phyloP scores from a whole-genome alignment of 495 filamentous ascomycete genomes.

The Penicillium cosmopolitanum region DNA sequence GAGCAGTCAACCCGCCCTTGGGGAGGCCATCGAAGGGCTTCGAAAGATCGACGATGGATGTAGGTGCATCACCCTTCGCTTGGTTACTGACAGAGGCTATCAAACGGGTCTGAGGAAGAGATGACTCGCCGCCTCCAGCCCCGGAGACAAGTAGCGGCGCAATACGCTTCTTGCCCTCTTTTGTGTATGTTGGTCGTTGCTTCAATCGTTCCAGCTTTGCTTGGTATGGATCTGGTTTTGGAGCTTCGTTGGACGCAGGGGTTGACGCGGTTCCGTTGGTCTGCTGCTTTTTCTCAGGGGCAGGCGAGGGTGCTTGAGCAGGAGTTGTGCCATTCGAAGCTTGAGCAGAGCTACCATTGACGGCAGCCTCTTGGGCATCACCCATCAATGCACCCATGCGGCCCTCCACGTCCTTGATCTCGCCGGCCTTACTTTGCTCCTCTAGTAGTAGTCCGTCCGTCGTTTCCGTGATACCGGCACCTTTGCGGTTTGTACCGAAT shows the following conservation, averaged over 20 bases:
- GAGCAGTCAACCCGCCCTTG: conserved; percentile 79
- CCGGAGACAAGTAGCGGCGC: conserved; percentile 89
- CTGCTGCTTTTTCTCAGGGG: conserved; percentile 47
- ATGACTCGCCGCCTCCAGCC: conserved; percentile 77
- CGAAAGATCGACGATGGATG: conserved; percentile 85
- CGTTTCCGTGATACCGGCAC: conserved; percentile 86
- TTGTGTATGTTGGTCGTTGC: conserved; percentile 88
- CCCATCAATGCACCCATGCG: conserved; percentile 98
- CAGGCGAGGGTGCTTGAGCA: conserved; percentile 39
- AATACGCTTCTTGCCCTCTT: conserved; percentile 96
- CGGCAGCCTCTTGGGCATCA: conserved; percentile 55
- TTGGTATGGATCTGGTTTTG: conserved; percentile 64
- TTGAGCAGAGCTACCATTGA: conserved; percentile 46
- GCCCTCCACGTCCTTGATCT: conserved; percentile 85
- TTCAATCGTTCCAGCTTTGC: conserved; percentile 80
- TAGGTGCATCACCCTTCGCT: conserved; percentile 70
- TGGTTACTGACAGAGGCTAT: conserved; percentile 69
- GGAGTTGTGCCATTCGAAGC: conserved; percentile 49
- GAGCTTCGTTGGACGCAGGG: conserved; percentile 47
- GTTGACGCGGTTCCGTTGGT: conserved; percentile 42
- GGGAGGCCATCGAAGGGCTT: conserved; percentile 94
- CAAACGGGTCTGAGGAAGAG: conserved; percentile 81
- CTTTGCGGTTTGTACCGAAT: conserved; percentile 83
- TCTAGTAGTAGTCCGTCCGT: conserved; percentile 85
- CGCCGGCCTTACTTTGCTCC: conserved; percentile 87